These are phyloP conservation scores for Fraxinus floribunda DNA, from an alignment of 305 asterid genomes.

Conservation along the genomic window DNA sequence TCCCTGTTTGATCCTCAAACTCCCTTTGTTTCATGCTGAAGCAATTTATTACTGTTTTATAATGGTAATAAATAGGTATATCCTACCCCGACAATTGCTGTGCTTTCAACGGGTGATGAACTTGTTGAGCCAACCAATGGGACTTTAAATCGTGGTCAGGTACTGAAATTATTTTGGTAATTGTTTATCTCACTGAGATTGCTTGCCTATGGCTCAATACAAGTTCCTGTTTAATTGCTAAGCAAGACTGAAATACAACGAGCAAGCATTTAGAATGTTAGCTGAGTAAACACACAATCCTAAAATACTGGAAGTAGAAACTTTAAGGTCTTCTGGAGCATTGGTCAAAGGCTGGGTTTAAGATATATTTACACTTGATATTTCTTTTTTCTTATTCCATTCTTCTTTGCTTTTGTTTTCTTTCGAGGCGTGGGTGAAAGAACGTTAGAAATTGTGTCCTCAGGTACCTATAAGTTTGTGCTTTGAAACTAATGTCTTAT, in stretches of 20 bases:
- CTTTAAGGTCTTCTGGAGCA: conserved; percentile 14
- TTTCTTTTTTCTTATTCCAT: conserved; percentile 2
- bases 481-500: conserved; percentile 7
- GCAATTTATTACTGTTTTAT: conserved; percentile 22
- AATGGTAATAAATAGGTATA: conserved; percentile 51
- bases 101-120: conserved; percentile 94
- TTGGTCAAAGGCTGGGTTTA: conserved; percentile 14
- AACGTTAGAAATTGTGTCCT: conserved; percentile 4
- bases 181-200: conserved; percentile 9
- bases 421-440: neutral
- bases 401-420: conserved; percentile 1
- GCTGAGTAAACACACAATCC: conserved; percentile 10
- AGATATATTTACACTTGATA: neutral
- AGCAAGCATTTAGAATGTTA: conserved; percentile 13
- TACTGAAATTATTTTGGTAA: conserved; percentile 28
- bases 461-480: conserved; percentile 6
- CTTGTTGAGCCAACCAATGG: conserved; percentile 70
- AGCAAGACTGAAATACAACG: neutral
- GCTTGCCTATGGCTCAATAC: conserved; percentile 1
- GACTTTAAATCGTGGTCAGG: conserved; percentile 81
- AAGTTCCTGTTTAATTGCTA: neutral
- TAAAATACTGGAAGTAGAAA: conserved; percentile 6
- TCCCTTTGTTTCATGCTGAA: conserved; percentile 11
- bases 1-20: conserved; percentile 27
- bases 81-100: conserved; percentile 71